Conservation (phyloP, 768 basidiomycete species). For the Macrolepiota fuliginosa region DNA sequence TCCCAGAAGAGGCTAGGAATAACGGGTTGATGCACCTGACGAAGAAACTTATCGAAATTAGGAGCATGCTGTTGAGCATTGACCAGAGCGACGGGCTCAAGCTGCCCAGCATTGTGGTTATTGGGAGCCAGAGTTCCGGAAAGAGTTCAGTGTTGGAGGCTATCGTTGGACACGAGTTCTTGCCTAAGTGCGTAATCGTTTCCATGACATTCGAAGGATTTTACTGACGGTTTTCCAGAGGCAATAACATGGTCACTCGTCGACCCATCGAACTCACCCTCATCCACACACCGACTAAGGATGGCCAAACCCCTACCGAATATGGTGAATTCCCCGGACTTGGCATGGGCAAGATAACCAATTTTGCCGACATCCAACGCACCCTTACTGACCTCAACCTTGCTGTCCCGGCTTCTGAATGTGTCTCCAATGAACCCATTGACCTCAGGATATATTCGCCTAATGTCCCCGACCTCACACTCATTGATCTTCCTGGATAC, state of each 20-base stretch:
- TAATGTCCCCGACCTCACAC: conserved; percentile 92
- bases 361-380: conserved; percentile 90
- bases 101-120: conserved; percentile 95
- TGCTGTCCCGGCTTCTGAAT: conserved; percentile 85
- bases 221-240: conserved; percentile 45
- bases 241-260: conserved; percentile 98
- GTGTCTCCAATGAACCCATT: conserved; percentile 93
- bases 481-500: conserved; percentile 97
- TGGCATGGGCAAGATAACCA: conserved; percentile 84
- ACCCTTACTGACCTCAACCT: conserved; percentile 94
- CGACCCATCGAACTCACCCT: conserved; percentile 98
- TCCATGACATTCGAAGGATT: neutral
- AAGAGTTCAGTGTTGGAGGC: conserved; percentile 98
- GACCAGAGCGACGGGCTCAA: conserved; percentile 95
- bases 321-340: conserved; percentile 95
- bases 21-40: conserved; percentile 94
- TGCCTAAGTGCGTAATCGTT: conserved; percentile 79
- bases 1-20: conserved; percentile 46
- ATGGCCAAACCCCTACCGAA: conserved; percentile 59
- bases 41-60: conserved; percentile 92
- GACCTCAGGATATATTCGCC: conserved; percentile 97
- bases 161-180: conserved; percentile 95
- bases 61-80: conserved; percentile 91
- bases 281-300: conserved; percentile 76
- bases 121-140: conserved; percentile 97